Conservation (phyloP, 495 filamentous ascomycete species). For the Talaromyces wortmannii region DNA sequence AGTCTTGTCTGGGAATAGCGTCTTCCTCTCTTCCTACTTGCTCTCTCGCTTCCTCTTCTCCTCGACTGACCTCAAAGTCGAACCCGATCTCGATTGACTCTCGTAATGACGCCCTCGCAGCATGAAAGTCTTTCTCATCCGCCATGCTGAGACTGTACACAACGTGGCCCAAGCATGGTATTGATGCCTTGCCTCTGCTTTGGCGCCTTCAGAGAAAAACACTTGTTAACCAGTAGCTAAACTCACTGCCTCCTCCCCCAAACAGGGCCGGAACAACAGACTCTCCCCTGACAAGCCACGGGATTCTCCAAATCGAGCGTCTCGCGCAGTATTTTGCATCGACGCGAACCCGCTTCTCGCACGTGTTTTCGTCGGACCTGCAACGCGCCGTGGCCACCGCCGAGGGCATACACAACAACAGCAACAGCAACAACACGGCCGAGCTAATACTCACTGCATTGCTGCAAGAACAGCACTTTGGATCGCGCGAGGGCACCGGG, state of each 20-base stretch:
- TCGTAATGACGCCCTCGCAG: not conserved
- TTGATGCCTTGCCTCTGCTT: constrained; percentile 12
- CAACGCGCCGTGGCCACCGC: constrained; percentile 63
- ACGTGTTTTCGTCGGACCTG: constrained; percentile 76
- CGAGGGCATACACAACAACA: constrained; percentile 13
- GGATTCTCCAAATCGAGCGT: constrained; percentile 63
- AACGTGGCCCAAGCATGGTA: constrained; percentile 76
- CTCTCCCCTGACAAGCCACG: constrained; percentile 76
- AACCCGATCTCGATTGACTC: not conserved
- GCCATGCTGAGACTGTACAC: constrained; percentile 84
- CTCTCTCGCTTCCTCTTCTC: too few relatives aligned
- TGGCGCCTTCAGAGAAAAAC: not conserved
- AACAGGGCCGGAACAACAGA: constrained; percentile 71
- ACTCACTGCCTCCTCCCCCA: constrained; percentile 6
- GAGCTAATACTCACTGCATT: constrained; percentile 4
- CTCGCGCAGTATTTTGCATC: constrained; percentile 36
- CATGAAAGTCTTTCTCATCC: constrained; percentile 72
- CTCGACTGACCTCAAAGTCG: too few relatives aligned
- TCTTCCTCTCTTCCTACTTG: too few relatives aligned
- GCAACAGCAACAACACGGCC: constrained; percentile 1
- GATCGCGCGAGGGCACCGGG: constrained; percentile 15
- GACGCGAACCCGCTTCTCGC: constrained; percentile 37
- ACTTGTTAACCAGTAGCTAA: not conserved
- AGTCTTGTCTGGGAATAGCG: too few relatives aligned
- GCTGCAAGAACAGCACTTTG: constrained; percentile 21